Percentiles rank a stretch among this genome's conserved stretches.
These are phyloP conservation scores for Rhodamnia argentea DNA, from an alignment of 345 rosid species.

Conservation along the genomic window DNA sequence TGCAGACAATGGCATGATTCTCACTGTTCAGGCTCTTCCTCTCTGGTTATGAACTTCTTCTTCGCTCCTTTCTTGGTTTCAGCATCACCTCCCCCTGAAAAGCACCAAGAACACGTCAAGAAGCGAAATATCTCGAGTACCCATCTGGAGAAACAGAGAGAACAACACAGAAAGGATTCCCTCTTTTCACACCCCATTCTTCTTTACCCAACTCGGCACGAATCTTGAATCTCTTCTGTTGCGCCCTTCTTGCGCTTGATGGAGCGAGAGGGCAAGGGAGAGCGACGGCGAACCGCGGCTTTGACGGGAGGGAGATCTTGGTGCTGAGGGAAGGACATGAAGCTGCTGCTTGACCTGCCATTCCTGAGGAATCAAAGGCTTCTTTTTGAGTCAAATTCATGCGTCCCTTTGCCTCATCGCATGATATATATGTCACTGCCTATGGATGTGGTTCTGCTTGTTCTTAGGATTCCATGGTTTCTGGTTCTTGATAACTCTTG, in stretches of 20 bases:
- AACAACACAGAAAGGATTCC: background rate
- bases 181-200: background rate
- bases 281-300: conserved; percentile 12
- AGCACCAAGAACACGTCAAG: conserved; percentile 1
- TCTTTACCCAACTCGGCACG: conserved; percentile 43
- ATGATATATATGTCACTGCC: background rate
- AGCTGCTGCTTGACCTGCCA: conserved; percentile 44
- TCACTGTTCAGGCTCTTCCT: conserved; percentile 85
- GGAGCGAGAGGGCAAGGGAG: conserved; percentile 6
- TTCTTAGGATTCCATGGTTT: background rate
- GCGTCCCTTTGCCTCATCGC: background rate
- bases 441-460: conserved; percentile 1
- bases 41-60: conserved; percentile 82
- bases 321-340: conserved; percentile 17
- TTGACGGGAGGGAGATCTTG: conserved; percentile 9
- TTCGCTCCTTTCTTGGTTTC: conserved; percentile 63
- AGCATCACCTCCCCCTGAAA: conserved; percentile 57
- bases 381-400: background rate
- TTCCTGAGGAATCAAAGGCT: conserved; percentile 6
- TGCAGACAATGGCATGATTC: background rate
- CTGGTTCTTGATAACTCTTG: background rate
- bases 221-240: conserved; percentile 24
- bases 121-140: background rate
- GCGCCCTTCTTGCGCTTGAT: conserved; percentile 12
- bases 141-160: background rate